These are phyloP conservation scores for Candolleomyces aberdarensis DNA, from an alignment of 768 basidiomycete species.

Conservation along the genomic window DNA sequence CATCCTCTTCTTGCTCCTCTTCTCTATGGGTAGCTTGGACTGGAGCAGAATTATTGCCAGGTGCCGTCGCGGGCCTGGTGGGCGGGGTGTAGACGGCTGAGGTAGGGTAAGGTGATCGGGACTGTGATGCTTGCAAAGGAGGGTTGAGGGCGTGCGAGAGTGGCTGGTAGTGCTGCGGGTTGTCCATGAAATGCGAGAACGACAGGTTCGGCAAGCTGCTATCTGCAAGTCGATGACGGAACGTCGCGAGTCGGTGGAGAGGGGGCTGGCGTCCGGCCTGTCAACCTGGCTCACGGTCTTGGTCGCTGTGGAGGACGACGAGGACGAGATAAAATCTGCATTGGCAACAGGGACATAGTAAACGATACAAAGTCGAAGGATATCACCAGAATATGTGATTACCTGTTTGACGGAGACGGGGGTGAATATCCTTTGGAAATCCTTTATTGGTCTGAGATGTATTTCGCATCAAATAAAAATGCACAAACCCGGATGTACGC, in stretches of 20 bases:
- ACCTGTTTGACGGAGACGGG: constrained; percentile 20
- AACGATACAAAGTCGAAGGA: not conserved
- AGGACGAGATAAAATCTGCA: not conserved
- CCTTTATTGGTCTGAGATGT: constrained; percentile 29
- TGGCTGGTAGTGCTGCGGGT: constrained; percentile 78
- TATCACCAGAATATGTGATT: constrained; percentile 5
- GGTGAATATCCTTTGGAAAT: constrained; percentile 26
- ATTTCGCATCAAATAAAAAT: constrained; percentile 29
- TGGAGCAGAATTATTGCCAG: constrained; percentile 11
- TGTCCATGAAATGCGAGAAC: constrained; percentile 42
- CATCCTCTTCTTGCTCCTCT: constrained; percentile 57
- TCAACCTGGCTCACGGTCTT: no score
- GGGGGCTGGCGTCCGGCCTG: no score
- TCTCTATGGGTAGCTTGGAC: constrained; percentile 27
- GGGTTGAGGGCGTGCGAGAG: constrained; percentile 76
- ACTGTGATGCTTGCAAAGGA: constrained; percentile 35
- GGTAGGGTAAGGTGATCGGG: constrained; percentile 23
- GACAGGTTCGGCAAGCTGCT: no score
- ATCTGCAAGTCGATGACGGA: no score
- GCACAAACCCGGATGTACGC: constrained; percentile 19
- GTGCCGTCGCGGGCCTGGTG: constrained; percentile 24
- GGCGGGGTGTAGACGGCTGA: constrained; percentile 14
- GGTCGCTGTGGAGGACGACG: no score
- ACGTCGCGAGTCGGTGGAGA: no score
- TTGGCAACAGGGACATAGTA: not conserved